Evolutionary conservation across 192 early-diverging fungal species (phyloP).

Genomic region (Diversispora eburnea): DNA sequence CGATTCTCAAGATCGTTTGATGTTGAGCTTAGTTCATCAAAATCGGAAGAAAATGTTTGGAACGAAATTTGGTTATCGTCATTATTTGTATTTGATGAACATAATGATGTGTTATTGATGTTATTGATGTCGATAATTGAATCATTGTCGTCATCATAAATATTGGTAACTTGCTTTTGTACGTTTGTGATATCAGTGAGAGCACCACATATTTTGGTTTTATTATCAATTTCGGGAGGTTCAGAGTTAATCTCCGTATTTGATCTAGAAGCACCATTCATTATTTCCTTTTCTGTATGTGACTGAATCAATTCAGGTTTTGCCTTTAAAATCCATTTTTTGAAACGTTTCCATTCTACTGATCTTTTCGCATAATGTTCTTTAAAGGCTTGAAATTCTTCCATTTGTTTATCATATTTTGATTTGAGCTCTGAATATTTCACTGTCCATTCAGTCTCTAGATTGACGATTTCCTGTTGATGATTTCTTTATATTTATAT

Average conservation of each 20-base stretch:
- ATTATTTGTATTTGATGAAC: too few relatives aligned
- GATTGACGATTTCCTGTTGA: neutral
- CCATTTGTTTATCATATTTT: slow-evolving; percentile 1
- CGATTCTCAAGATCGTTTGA: too few relatives aligned
- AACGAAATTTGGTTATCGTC: too few relatives aligned
- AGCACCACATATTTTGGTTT: neutral
- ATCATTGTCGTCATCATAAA: neutral
- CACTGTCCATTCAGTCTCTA: neutral
- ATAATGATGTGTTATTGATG: neutral
- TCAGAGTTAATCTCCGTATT: neutral
- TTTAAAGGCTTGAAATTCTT: slow-evolving; percentile 7
- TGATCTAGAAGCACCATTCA: neutral
- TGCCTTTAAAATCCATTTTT: neutral
- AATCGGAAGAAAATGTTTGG: too few relatives aligned
- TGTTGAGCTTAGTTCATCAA: too few relatives aligned
- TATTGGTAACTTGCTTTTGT: neutral
- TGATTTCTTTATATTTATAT: neutral
- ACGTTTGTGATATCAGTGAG: neutral
- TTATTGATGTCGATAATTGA: neutral
- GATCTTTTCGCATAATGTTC: slow-evolving; percentile 16
- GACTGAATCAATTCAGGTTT: neutral
- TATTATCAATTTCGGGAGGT: neutral
- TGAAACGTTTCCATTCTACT: slow-evolving; percentile 2
- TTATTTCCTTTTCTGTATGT: neutral
- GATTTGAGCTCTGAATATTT: neutral